These are phyloP conservation scores for Leptographium lundbergii DNA, from an alignment of 2,329 filamentous ascomycete species.

Conservation along the genomic window DNA sequence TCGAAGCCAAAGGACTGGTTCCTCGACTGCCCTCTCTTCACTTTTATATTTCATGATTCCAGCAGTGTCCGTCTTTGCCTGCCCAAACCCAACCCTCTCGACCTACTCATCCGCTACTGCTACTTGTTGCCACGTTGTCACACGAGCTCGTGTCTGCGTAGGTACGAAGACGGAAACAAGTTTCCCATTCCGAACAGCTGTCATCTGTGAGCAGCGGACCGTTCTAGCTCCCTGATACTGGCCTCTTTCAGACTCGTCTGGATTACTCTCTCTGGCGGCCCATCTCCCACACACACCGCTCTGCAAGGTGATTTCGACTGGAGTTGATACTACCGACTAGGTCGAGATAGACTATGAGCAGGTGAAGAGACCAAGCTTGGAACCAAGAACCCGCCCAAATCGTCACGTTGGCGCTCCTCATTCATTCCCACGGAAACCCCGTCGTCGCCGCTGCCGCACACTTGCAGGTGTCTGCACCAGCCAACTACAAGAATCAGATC, in stretches of 20 bases:
- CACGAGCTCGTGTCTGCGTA: neutral
- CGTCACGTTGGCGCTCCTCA: conserved; percentile 11
- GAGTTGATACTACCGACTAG: too few relatives aligned
- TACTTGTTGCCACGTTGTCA: neutral
- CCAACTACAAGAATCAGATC: neutral
- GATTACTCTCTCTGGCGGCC: too few relatives aligned
- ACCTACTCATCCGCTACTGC: neutral
- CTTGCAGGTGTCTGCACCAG: neutral
- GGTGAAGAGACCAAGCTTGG: neutral
- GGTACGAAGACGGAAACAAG: neutral
- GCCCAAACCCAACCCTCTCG: neutral
- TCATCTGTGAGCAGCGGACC: neutral
- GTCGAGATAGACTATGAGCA: too few relatives aligned
- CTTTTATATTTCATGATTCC: neutral
- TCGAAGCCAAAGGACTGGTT: neutral
- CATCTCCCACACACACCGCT: too few relatives aligned
- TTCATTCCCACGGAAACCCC: conserved; percentile 5
- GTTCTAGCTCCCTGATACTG: too few relatives aligned
- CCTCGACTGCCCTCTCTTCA: neutral
- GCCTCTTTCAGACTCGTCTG: too few relatives aligned
- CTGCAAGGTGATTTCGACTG: too few relatives aligned
- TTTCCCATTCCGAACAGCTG: neutral
- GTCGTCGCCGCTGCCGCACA: conserved; percentile 6
- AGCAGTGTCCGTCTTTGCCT: neutral
- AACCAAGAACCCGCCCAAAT: neutral